Base-by-base conservation (phyloP, 495 filamentous ascomycete species). In the Rhypophila decipiens region DNA sequence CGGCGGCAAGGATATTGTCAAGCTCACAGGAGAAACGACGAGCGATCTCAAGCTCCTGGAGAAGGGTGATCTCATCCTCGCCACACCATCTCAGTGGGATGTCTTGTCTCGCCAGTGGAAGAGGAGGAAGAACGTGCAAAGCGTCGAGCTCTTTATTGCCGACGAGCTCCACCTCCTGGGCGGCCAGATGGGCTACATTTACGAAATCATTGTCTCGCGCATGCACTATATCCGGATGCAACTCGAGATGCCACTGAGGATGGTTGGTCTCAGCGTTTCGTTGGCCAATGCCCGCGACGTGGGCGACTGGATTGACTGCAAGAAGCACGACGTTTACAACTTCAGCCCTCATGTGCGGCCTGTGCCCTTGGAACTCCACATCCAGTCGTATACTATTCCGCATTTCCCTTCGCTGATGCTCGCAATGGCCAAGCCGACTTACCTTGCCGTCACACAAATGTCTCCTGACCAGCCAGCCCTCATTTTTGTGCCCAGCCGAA, bases 281-380 rank as follows among this genome's bases (percentile, higher is more conserved):
- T 76, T 99, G 21, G 84, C 93, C 11, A 97, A 96, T 64, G 83
- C 93, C 33, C 82, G 90, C 35, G 93, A 97, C 60, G 79, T 97
- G 49, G 90, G 94, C 37, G 94, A 97, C 67, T 99, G 93, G 93
- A 95, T 97, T 55, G 94, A 94, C 47, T 94, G 93, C n/a, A 91
- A 82, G 49, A 97, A 95, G 72, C 94, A 99, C 61, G 95, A 88
- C 27, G 94, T 95, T 47, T 97, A 86, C 75, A 99, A 97, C 68
- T 99, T 99, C 75, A 96, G 88, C 57, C 93, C 93, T 3, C 82
- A 90, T 57, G 81, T 89, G 46, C 83, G 93, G 19, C 83, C 88
- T 4, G 79, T 95, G 2, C 90, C 90, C 2, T 66, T 99, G 33
- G 93, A 97, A 57, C 82, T 99, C 27, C 88, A 95, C 58, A 87